Conservation (phyloP, 2,329 filamentous ascomycete genomes). For the Lasiodiplodia sp. region DNA sequence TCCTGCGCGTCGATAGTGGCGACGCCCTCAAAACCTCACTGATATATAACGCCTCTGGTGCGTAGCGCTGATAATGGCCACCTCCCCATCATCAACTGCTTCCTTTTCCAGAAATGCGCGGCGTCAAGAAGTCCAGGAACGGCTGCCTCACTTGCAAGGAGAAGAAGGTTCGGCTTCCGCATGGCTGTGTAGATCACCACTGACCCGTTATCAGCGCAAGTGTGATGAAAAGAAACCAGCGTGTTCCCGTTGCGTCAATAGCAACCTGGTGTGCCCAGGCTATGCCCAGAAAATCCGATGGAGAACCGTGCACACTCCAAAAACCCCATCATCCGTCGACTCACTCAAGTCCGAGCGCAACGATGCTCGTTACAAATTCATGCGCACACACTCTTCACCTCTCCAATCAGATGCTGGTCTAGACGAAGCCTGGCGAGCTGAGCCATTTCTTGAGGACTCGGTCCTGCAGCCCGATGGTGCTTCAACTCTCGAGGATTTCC, state of each 20-base stretch:
- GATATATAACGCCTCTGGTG: neutral
- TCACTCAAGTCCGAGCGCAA: neutral
- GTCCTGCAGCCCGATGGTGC: neutral
- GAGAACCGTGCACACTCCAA: neutral
- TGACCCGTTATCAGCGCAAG: neutral
- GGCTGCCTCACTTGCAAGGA: slow-evolving; percentile 1
- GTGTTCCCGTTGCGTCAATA: neutral
- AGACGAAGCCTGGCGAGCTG: neutral
- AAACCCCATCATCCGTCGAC: neutral
- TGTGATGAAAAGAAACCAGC: slow-evolving; percentile 3
- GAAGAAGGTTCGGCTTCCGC: neutral
- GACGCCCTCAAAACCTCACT: neutral
- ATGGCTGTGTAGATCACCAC: neutral
- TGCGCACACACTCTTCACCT: neutral
- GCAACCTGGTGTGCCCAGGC: neutral
- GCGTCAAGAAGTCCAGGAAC: neutral
- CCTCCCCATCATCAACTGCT: neutral
- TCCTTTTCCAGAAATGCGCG: neutral
- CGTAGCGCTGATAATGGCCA: neutral
- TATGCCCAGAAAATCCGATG: neutral
- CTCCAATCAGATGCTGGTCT: neutral
- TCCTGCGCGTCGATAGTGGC: neutral
- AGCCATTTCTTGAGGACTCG: neutral
- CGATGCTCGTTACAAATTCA: slow-evolving; percentile 1
- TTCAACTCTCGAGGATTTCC: neutral